phyloP scores from a whole-genome alignment of 2,329 filamentous ascomycete species.

The Microascus cirrosus region DNA sequence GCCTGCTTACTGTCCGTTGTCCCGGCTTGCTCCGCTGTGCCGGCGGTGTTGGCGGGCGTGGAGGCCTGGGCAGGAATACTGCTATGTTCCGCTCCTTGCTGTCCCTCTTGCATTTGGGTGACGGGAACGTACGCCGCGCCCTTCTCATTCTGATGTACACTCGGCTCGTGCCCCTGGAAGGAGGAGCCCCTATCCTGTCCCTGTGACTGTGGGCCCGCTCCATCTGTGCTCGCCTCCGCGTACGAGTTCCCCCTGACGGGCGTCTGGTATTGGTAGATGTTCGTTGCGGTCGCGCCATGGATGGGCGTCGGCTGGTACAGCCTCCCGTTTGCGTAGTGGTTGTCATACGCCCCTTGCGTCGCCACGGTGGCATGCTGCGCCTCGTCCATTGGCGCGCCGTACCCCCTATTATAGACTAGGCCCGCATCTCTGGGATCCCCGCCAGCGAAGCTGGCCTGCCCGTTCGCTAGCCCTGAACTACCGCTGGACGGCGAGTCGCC shows the following conservation, averaged over 20 bases:
- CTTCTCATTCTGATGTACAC: no score
- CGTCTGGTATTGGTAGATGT: background rate
- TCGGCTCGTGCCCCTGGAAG: no score
- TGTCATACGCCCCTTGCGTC: conserved; percentile 40
- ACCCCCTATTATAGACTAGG: background rate
- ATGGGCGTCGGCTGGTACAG: background rate
- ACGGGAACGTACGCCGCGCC: no score
- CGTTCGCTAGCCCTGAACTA: conserved; percentile 37
- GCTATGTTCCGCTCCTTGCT: no score
- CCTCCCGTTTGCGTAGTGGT: conserved; percentile 43
- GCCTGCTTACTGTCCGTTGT: background rate
- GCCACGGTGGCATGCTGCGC: conserved; percentile 38
- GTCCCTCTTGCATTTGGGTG: no score
- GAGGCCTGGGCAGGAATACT: no score
- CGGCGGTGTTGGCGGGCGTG: background rate
- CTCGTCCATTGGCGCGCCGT: conserved; percentile 29
- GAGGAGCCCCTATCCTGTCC: background rate
- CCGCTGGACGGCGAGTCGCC: conserved; percentile 73
- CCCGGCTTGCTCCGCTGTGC: background rate
- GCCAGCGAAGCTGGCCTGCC: background rate
- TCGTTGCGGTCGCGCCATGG: background rate
- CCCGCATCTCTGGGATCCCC: background rate
- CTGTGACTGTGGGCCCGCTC: background rate
- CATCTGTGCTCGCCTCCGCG: background rate
- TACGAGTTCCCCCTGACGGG: background rate